A percentile compares a stretch with the other conserved stretches of the same genome.
phyloP scores from a whole-genome alignment of 306 rosid species.

The Rosa persica region DNA sequence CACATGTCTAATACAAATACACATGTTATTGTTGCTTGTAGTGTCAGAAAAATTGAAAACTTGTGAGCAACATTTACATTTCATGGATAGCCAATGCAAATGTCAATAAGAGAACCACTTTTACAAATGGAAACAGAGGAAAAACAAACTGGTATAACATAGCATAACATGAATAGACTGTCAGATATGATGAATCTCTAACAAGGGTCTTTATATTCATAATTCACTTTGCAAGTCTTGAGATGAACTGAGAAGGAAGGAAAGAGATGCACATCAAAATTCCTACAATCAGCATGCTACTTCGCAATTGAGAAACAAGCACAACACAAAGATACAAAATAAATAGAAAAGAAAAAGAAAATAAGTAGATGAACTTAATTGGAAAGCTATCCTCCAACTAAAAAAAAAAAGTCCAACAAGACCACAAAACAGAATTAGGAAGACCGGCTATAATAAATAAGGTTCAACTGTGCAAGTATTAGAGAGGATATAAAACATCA shows the following conservation, averaged over 20 bases:
- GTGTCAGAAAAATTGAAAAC: conserved; percentile 1
- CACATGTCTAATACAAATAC: background rate
- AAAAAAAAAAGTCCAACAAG: background rate
- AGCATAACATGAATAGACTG: background rate
- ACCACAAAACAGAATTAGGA: background rate
- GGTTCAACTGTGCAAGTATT: background rate
- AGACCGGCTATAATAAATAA: background rate
- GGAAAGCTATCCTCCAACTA: background rate
- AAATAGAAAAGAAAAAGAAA: background rate
- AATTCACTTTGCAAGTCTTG: background rate
- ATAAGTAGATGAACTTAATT: background rate
- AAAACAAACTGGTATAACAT: background rate
- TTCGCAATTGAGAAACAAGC: background rate
- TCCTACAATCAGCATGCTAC: background rate
- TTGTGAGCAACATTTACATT: background rate
- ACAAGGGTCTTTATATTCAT: background rate
- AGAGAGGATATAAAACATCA: background rate
- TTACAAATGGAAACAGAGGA: background rate
- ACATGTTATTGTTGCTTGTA: background rate
- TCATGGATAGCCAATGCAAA: conserved; percentile 5
- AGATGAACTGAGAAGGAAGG: background rate
- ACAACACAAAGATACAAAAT: background rate
- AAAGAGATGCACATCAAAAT: background rate
- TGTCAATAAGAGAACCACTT: background rate
- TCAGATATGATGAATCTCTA: background rate